Evolutionary conservation across 2,329 filamentous ascomycete genomes (phyloP), one percentile per base, ranked within the genome.

Genomic region (Rhynchosporium secalis): DNA sequence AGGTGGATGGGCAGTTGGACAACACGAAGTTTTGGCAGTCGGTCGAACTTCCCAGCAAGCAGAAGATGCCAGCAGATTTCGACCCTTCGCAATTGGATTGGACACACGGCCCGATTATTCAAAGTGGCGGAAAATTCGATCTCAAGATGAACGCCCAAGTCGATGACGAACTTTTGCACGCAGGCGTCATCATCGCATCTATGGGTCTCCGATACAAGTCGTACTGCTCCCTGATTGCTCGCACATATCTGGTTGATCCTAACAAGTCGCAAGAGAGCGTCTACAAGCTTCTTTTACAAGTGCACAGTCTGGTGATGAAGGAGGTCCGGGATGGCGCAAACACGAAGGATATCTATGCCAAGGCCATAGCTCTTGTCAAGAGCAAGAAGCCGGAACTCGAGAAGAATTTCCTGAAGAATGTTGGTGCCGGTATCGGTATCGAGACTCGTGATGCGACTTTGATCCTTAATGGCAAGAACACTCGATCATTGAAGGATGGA

Each of bases 111-210:
- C 94, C 94, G 2, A 87, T 92, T 1, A 88, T 99, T 52, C 94
- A 99, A 79, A 98, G 93, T 72, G 95, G 96, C 70, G 95, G 95
- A 69, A 93, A 91, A 71, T 99, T 96, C 74, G 96, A 99, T 72
- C 80, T 99, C 36, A 91, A 90, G 71, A 88, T 96, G 71, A 85
- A 84, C 10, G 83, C 86, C 1, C 88, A 92, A 62, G 86, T 92
- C 9, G 92, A 96, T 74, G 86, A 91, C 71, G 93, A 91, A 65
- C 81, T 86, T 61, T 81, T 99, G 26, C 92, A 97, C 74, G 88
- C 94, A 0, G 96, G 95, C 45, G 92, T 97, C 70, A 99, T 99
- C 71, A 86, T 99, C 69, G 91, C 92, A 6, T 91, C 91, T 1
- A 86, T 99, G 77, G 95, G 95, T 58, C 83, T 99, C 65, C 86